Percentiles rank a stretch among this genome's conserved stretches.
Evolutionary conservation across 1,284 basidiomycete genomes (phyloP).

Genomic region (Ceratobasidium sp.): DNA sequence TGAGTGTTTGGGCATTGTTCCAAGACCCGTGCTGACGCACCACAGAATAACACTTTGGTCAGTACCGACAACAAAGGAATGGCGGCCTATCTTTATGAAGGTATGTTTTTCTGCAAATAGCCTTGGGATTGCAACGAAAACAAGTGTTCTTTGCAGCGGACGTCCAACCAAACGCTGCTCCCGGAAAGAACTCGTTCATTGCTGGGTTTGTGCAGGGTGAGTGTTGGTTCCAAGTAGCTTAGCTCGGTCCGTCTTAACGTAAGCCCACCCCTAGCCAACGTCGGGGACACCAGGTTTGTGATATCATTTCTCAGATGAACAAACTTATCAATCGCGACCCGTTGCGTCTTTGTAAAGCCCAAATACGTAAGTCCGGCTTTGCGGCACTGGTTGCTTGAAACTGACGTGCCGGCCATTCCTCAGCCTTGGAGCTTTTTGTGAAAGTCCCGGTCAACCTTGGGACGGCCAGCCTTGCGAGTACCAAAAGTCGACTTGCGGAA

Average conservation of each 20-base stretch:
- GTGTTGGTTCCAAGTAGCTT: constrained; percentile 45
- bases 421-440: constrained; percentile 78
- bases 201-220: constrained; percentile 78
- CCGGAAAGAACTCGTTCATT: constrained; percentile 76
- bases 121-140: background rate
- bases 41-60: constrained; percentile 79
- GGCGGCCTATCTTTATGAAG: constrained; percentile 80
- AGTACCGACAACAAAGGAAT: constrained; percentile 85
- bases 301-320: background rate
- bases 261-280: constrained; percentile 64
- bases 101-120: constrained; percentile 54
- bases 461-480: constrained; percentile 73
- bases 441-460: constrained; percentile 73
- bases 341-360: constrained; percentile 57
- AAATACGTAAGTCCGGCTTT: constrained; percentile 67
- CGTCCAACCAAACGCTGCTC: constrained; percentile 70
- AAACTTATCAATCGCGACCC: background rate
- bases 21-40: background rate
- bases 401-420: constrained; percentile 12
- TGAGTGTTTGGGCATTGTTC: constrained; percentile 52
- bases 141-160: constrained; percentile 59
- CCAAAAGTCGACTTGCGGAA: constrained; percentile 78
- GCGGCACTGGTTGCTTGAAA: background rate
- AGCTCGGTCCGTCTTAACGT: background rate
- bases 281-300: constrained; percentile 67